Percentiles rank a stretch among this genome's conserved stretches.
These are phyloP conservation scores for Trichoderma aggressivum DNA, from an alignment of 2,329 filamentous ascomycete genomes.

Conservation along the genomic window DNA sequence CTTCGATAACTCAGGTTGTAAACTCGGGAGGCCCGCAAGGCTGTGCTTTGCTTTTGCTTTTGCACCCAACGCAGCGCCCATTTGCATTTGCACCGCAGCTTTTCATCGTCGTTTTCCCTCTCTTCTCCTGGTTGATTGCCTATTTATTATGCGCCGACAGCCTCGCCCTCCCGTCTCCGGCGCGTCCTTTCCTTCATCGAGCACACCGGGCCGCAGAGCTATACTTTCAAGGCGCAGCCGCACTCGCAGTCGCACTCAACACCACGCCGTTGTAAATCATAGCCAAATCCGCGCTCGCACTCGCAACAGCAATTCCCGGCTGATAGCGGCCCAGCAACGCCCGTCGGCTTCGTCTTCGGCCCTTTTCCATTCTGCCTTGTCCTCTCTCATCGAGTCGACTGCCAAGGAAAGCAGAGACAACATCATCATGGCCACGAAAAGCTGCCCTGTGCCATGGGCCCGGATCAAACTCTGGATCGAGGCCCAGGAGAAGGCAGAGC, in stretches of 20 bases:
- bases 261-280: neutral
- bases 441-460: constrained; percentile 30
- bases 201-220: neutral
- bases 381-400: neutral
- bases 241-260: neutral
- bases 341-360: neutral
- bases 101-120: neutral
- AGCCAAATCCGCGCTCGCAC: neutral
- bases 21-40: neutral
- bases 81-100: neutral
- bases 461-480: constrained; percentile 40
- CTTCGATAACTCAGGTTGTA: neutral
- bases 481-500: constrained; percentile 37
- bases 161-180: neutral
- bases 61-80: neutral
- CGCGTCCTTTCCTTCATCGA: neutral
- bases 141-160: neutral
- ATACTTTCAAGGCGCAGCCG: neutral
- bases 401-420: neutral
- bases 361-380: neutral
- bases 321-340: neutral
- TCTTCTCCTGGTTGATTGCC: neutral
- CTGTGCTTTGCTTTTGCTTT: neutral
- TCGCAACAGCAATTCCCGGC: neutral
- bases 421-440: neutral